Percentiles rank a stretch among this genome's conserved stretches.
Conservation (phyloP, 192 early-diverging fungal species). For the Linnemannia exigua region DNA sequence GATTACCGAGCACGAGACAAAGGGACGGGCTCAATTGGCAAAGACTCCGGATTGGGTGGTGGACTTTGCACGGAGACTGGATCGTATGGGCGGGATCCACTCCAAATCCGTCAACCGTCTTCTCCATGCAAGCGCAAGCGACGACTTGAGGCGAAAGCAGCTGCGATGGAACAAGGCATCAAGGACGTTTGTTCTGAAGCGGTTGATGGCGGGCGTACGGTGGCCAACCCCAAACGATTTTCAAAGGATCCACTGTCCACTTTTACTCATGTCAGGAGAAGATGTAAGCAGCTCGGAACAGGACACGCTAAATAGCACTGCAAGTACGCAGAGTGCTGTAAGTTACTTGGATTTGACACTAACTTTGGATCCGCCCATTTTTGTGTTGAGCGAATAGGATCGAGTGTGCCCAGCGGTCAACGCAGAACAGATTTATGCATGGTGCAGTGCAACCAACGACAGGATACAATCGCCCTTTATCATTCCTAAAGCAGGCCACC, state of each 20-base stretch:
- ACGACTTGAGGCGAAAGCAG: slow-evolving; percentile 56
- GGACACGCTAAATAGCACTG: neutral
- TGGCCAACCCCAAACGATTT: slow-evolving; percentile 55
- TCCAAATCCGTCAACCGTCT: slow-evolving; percentile 63
- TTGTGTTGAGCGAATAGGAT: slow-evolving; percentile 41
- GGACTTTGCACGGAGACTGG: slow-evolving; percentile 56
- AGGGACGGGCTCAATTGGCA: slow-evolving; percentile 31
- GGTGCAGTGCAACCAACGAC: slow-evolving; percentile 39
- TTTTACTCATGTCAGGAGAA: slow-evolving; percentile 63
- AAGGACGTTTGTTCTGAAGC: slow-evolving; percentile 61
- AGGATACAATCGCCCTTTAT: slow-evolving; percentile 50
- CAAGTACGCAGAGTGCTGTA: too few species aligned
- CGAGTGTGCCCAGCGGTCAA: slow-evolving; percentile 56
- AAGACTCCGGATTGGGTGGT: slow-evolving; percentile 64
- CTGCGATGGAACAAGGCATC: slow-evolving; percentile 67
- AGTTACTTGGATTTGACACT: too few species aligned
- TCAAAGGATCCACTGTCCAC: slow-evolving; percentile 49
- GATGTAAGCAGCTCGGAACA: slow-evolving; percentile 39
- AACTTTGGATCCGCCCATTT: neutral
- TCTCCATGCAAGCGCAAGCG: slow-evolving; percentile 51
- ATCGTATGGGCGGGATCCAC: slow-evolving; percentile 64
- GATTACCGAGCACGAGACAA: slow-evolving; percentile 55
- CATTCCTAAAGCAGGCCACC: slow-evolving; percentile 65
- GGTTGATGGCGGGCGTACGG: slow-evolving; percentile 54
- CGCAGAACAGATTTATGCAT: slow-evolving; percentile 57